Evolutionary conservation across 352 stramenopile species (phyloP).

Genomic region (Pythium utonaiense): DNA sequence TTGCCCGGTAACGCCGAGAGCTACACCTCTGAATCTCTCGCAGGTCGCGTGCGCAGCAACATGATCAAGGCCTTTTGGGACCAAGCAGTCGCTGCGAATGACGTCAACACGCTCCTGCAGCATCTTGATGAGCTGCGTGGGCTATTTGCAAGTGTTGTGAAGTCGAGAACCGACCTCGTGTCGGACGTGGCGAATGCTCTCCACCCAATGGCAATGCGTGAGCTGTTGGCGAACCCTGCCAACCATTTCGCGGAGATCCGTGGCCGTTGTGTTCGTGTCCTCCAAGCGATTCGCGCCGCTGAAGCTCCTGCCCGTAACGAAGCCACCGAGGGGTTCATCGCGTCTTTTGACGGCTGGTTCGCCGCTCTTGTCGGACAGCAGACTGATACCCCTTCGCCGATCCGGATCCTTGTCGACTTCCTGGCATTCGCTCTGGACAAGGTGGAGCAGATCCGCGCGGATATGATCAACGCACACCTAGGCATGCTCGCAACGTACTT

Average conservation of each 20-base stretch:
- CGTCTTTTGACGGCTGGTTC: conserved; percentile 28
- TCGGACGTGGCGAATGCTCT: conserved; percentile 40
- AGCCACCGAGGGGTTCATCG: conserved; percentile 38
- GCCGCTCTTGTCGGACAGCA: conserved; percentile 19
- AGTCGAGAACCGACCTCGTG: conserved; percentile 29
- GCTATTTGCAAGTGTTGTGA: conserved; percentile 29
- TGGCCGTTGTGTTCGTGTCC: conserved; percentile 35
- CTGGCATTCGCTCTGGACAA: conserved; percentile 64
- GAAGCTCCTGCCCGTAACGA: conserved; percentile 54
- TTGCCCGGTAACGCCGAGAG: conserved; percentile 14
- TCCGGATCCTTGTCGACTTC: conserved; percentile 52
- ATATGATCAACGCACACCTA: conserved; percentile 61
- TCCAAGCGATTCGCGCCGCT: conserved; percentile 40
- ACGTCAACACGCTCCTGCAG: conserved; percentile 40
- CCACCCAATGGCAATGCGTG: conserved; percentile 24
- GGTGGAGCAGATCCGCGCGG: conserved; percentile 55
- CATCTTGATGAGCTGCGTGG: conserved; percentile 50
- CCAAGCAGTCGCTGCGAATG: conserved; percentile 42
- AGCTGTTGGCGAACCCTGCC: conserved; percentile 34
- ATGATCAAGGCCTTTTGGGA: conserved; percentile 78
- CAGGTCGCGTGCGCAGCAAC: conserved; percentile 35
- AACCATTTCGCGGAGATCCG: conserved; percentile 32
- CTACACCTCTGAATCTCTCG: conserved; percentile 23
- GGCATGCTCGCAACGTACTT: conserved; percentile 52
- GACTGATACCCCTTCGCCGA: background rate